Percentiles rank a stretch among this genome's conserved stretches.
phyloP scores from a whole-genome alignment of 371 early-diverging fungal species.

The Coemansia sp. region DNA sequence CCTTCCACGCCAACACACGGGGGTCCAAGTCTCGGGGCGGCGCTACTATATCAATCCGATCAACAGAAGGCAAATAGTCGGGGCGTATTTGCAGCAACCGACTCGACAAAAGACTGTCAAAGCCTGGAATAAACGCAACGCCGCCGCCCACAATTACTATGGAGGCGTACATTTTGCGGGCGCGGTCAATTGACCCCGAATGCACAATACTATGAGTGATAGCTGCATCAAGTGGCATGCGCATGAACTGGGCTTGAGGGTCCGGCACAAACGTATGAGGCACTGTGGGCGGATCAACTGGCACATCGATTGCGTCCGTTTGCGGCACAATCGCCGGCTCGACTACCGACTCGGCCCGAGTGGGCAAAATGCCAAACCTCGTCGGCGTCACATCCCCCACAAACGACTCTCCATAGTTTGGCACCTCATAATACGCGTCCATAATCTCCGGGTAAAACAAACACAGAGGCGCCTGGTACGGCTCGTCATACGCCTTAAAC shows the following conservation, averaged over 20 bases:
- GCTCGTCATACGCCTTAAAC: slow-evolving; percentile 86
- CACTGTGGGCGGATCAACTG: no score
- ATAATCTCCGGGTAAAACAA: slow-evolving; percentile 50
- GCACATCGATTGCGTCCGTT: slow-evolving; percentile 15
- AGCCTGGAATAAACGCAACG: slow-evolving; percentile 67
- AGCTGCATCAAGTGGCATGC: slow-evolving; percentile 72
- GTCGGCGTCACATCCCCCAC: slow-evolving; percentile 20
- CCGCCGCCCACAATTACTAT: slow-evolving; percentile 87
- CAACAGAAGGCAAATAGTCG: slow-evolving; percentile 52
- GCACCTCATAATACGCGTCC: slow-evolving; percentile 25
- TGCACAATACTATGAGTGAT: slow-evolving; percentile 75
- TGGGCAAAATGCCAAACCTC: slow-evolving; percentile 51
- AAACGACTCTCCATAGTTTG: slow-evolving; percentile 42
- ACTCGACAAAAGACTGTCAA: slow-evolving; percentile 70
- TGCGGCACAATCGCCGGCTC: slow-evolving; percentile 24
- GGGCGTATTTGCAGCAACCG: slow-evolving; percentile 54
- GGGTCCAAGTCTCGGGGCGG: slow-evolving; percentile 87
- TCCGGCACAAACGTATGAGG: neutral
- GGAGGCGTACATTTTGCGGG: slow-evolving; percentile 69
- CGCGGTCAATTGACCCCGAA: slow-evolving; percentile 69
- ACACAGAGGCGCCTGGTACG: slow-evolving; percentile 73
- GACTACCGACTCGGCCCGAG: slow-evolving; percentile 8
- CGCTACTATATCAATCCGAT: slow-evolving; percentile 72
- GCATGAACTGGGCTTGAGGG: slow-evolving; percentile 35
- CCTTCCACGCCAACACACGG: slow-evolving; percentile 86